Conservation (phyloP, 139 green algal species). For the Chlorella sp. region DNA sequence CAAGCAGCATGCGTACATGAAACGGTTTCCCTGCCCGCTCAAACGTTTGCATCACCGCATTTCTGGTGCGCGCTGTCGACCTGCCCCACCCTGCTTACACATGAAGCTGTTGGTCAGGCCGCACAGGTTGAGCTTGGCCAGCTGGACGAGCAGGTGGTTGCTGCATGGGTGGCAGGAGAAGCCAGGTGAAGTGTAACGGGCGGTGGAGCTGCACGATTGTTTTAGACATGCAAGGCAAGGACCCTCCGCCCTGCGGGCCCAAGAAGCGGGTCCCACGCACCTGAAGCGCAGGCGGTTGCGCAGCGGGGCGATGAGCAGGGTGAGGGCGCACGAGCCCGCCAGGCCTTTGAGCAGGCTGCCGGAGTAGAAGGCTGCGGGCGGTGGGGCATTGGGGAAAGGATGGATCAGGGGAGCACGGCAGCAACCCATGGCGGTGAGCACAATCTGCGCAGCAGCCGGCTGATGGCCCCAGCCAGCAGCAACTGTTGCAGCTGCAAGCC, state of each 20-base stretch:
- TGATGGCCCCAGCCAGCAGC: no score
- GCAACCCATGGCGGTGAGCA: no score
- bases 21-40: no score
- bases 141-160: constrained; percentile 33
- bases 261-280: no score
- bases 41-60: no score
- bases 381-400: not conserved
- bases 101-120: not conserved
- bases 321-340: constrained; percentile 6
- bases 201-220: no score
- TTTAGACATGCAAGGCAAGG: no score
- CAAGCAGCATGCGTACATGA: no score
- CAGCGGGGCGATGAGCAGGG: not conserved
- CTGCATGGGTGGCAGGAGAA: not conserved
- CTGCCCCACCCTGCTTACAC: not conserved
- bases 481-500: no score
- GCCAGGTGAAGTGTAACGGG: not conserved
- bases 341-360: constrained; percentile 19
- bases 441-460: no score
- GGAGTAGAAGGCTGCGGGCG: constrained; percentile 7
- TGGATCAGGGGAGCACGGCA: no score
- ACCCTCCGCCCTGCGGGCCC: no score
- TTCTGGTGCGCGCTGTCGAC: not conserved
- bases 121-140: constrained; percentile 31
- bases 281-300: constrained; percentile 34